phyloP scores from a whole-genome alignment of 495 filamentous ascomycete species.

The Cenococcum geophilum region DNA sequence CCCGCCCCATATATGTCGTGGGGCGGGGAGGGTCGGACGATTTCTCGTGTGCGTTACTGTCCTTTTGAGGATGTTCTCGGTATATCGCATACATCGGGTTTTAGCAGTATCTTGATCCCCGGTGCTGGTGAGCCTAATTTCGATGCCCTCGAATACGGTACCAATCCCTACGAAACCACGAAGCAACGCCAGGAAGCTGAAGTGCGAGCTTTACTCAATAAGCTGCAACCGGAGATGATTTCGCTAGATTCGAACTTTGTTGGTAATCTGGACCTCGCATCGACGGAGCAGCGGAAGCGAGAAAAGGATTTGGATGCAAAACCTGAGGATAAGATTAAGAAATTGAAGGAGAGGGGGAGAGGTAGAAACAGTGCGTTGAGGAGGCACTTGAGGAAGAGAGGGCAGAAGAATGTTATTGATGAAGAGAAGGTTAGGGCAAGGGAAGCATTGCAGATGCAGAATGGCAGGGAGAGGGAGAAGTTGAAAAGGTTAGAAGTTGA shows the following conservation, averaged over 20 bases:
- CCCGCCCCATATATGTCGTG: slow-evolving; percentile 88
- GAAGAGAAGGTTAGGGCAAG: slow-evolving; percentile 68
- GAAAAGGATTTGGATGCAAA: slow-evolving; percentile 70
- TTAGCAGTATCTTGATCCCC: slow-evolving; percentile 81
- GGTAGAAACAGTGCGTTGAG: slow-evolving; percentile 89
- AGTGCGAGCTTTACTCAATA: slow-evolving; percentile 80
- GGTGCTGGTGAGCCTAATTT: slow-evolving; percentile 96
- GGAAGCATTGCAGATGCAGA: slow-evolving; percentile 58
- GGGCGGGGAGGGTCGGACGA: slow-evolving; percentile 75
- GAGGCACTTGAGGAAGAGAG: slow-evolving; percentile 84
- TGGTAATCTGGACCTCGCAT: slow-evolving; percentile 74
- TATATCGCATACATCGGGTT: slow-evolving; percentile 75
- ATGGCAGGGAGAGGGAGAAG: slow-evolving; percentile 55
- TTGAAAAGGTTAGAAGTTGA: slow-evolving; percentile 56
- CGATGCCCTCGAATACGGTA: slow-evolving; percentile 67
- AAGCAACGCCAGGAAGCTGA: slow-evolving; percentile 93
- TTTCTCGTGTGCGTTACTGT: slow-evolving; percentile 83
- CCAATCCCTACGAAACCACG: slow-evolving; percentile 92
- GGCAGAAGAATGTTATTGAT: slow-evolving; percentile 84
- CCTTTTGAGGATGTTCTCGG: slow-evolving; percentile 92
- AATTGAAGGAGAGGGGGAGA: slow-evolving; percentile 64
- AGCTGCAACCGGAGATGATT: slow-evolving; percentile 96
- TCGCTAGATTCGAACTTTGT: slow-evolving; percentile 85
- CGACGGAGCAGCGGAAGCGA: slow-evolving; percentile 62
- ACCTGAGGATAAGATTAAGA: slow-evolving; percentile 62